A percentile compares a stretch with the other conserved stretches of the same genome.
These are phyloP conservation scores for Vitis hybrid DNA, from an alignment of 177 flowering plant species.

Conservation along the genomic window DNA sequence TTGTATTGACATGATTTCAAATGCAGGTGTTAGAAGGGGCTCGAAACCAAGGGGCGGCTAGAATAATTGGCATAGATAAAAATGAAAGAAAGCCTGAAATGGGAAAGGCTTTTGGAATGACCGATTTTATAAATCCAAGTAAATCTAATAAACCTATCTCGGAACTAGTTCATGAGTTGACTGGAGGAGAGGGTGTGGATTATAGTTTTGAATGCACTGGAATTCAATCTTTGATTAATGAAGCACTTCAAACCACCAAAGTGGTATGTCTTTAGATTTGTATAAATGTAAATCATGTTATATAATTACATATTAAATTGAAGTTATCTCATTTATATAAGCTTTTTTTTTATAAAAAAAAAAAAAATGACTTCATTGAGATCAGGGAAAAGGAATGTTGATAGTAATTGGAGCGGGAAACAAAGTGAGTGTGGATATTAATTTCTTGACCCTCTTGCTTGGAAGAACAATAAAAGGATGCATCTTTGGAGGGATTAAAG, in stretches of 20 bases:
- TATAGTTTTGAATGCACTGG: constrained; percentile 55
- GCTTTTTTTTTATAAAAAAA: too few species aligned
- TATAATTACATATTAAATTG: too few species aligned
- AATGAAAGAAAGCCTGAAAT: constrained; percentile 31
- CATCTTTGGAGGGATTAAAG: constrained; percentile 44
- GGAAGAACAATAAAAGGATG: constrained; percentile 46
- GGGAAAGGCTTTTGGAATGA: constrained; percentile 47
- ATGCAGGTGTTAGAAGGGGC: constrained; percentile 51
- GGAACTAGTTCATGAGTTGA: constrained; percentile 37
- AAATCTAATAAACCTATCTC: constrained; percentile 25
- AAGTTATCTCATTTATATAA: too few species aligned
- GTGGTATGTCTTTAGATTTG: constrained; percentile 18
- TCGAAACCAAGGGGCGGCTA: constrained; percentile 37
- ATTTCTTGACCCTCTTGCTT: constrained; percentile 9
- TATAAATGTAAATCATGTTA: neutral
- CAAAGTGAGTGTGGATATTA: constrained; percentile 11
- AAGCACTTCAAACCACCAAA: constrained; percentile 34
- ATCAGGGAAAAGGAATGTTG: constrained; percentile 36
- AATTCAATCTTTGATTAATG: constrained; percentile 19
- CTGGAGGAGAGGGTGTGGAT: constrained; percentile 49
- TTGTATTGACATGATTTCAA: too few species aligned
- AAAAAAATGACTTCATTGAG: neutral
- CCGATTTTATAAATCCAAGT: constrained; percentile 48
- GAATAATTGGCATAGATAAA: constrained; percentile 51
- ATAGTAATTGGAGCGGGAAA: constrained; percentile 29